Conservation (phyloP, 805 yeast species). For the Wickerhamiella brachini region DNA sequence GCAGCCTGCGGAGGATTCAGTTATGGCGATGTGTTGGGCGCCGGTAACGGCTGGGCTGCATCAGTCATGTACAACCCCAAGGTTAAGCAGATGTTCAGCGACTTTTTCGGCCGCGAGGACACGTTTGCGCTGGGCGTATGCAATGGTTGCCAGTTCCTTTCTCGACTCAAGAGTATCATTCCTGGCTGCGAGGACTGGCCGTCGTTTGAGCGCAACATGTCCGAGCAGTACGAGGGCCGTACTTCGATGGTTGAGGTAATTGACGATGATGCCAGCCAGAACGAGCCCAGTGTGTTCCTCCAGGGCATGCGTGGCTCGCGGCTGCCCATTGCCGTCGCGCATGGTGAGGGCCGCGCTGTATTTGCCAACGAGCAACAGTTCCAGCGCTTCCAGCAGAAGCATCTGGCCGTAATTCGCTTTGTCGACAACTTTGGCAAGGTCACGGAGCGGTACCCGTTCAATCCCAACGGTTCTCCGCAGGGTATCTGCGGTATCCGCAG, state of each 20-base stretch:
- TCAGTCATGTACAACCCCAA: constrained; percentile 75
- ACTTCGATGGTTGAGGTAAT: constrained; percentile 77
- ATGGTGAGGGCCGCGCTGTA: constrained; percentile 91
- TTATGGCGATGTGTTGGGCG: constrained; percentile 96
- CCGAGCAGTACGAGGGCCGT: constrained; percentile 96
- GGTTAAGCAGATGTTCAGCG: constrained; percentile 61
- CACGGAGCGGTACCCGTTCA: constrained; percentile 77
- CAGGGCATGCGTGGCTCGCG: constrained; percentile 86
- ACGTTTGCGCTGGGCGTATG: constrained; percentile 98
- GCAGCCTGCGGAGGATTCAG: constrained; percentile 99
- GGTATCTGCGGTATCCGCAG: constrained; percentile 89
- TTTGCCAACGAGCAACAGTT: constrained; percentile 39
- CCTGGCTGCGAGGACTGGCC: constrained; percentile 98
- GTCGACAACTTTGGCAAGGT: constrained; percentile 83
- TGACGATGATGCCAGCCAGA: constrained; percentile 24
- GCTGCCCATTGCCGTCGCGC: constrained; percentile 95
- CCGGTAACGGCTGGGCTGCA: constrained; percentile 98
- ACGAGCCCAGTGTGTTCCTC: constrained; percentile 49
- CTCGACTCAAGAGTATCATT: constrained; percentile 69
- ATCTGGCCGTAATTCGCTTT: constrained; percentile 55
- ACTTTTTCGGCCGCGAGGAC: constrained; percentile 76
- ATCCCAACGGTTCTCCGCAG: constrained; percentile 90
- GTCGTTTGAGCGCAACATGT: constrained; percentile 72
- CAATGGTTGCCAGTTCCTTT: constrained; percentile 94
- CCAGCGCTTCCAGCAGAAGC: constrained; percentile 33